These are phyloP conservation scores for Mycena indigotica DNA, from an alignment of 768 basidiomycete genomes.

Conservation along the genomic window DNA sequence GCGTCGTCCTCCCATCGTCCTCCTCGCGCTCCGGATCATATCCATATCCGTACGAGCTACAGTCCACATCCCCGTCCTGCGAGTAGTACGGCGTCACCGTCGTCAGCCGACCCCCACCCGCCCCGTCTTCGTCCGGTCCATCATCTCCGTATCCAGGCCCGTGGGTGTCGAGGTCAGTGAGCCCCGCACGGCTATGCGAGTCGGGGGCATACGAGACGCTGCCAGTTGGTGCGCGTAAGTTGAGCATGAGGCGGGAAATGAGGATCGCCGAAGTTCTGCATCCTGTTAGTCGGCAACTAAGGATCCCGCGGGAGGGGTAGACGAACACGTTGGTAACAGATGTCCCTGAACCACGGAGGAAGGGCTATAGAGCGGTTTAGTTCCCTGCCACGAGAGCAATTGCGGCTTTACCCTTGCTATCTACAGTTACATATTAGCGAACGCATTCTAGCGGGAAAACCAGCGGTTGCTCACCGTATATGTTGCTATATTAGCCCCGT, in stretches of 20 bases:
- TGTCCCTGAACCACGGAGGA: constrained; percentile 35
- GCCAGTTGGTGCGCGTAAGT: constrained; percentile 38
- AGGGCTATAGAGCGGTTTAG: constrained; percentile 25
- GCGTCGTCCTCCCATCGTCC: too few species aligned
- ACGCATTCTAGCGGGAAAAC: neutral
- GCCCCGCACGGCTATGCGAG: neutral
- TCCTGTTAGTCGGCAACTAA: neutral
- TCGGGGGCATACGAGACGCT: neutral
- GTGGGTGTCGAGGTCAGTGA: neutral
- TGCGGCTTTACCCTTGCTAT: constrained; percentile 34
- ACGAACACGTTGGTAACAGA: constrained; percentile 41
- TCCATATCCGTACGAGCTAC: neutral
- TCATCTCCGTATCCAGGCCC: neutral
- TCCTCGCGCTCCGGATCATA: too few species aligned
- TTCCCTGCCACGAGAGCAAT: neutral
- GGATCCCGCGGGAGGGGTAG: neutral
- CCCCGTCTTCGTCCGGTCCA: neutral
- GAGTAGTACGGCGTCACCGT: constrained; percentile 7
- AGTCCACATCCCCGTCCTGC: neutral
- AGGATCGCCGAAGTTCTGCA: constrained; percentile 39
- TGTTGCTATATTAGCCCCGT: constrained; percentile 40
- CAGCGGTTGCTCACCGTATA: constrained; percentile 33
- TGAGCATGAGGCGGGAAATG: constrained; percentile 44
- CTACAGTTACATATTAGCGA: constrained; percentile 18
- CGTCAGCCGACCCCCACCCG: constrained; percentile 1